Conservation (phyloP, 164 flowering plant species). For the Liquidambar formosana region DNA sequence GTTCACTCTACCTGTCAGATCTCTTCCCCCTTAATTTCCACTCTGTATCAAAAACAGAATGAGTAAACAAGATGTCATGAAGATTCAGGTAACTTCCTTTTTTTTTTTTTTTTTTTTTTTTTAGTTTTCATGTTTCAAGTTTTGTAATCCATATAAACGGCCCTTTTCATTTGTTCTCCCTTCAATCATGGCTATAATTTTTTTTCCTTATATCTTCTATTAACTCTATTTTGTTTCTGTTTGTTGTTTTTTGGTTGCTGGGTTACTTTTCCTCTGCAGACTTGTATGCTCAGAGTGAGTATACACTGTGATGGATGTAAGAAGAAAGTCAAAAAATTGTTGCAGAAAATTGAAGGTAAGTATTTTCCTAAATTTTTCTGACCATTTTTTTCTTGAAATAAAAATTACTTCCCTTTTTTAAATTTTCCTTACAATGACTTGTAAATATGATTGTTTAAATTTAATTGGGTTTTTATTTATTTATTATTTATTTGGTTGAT, state of each 20-base stretch:
- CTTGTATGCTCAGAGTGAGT: slow-evolving; percentile 51
- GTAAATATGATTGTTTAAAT: neutral
- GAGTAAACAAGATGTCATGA: slow-evolving; percentile 42
- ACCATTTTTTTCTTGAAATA: no score
- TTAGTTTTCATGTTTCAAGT: neutral
- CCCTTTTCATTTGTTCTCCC: no score
- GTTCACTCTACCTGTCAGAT: slow-evolving; percentile 3
- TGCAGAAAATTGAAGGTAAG: slow-evolving; percentile 62
- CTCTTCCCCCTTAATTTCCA: slow-evolving; percentile 1
- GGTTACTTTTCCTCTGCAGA: slow-evolving; percentile 32
- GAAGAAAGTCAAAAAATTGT: slow-evolving; percentile 46
- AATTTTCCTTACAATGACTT: neutral
- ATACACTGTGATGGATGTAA: slow-evolving; percentile 66
- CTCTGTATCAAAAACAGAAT: slow-evolving; percentile 13
- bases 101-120: neutral
- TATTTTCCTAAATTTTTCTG: neutral
- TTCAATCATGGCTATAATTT: no score
- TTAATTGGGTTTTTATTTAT: neutral
- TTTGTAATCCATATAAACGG: no score
- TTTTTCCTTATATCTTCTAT: neutral
- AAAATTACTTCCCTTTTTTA: neutral
- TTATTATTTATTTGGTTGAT: neutral
- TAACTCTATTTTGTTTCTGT: slow-evolving; percentile 3
- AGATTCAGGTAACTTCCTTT: slow-evolving; percentile 39
- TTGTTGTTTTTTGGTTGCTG: neutral